Evolutionary conservation across 345 rosid species (phyloP).

Genomic region (Hypericum androsaemum): DNA sequence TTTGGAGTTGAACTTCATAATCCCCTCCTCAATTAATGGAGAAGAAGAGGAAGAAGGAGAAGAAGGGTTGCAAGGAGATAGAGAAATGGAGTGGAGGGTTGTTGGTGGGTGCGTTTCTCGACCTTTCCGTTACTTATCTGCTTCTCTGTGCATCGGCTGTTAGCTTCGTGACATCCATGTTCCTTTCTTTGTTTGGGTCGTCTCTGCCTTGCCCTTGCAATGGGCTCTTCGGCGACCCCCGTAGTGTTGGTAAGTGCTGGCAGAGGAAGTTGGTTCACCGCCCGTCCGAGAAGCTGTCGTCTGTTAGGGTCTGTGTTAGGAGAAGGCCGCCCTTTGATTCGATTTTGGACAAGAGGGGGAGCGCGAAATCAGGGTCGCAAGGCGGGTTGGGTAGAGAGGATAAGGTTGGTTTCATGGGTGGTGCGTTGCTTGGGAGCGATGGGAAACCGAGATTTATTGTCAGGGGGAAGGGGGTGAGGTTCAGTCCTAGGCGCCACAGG

Average conservation of each 20-base stretch:
- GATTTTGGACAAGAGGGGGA: slow-evolving; percentile 18
- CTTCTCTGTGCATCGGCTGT: slow-evolving; percentile 52
- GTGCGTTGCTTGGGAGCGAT: slow-evolving; percentile 9
- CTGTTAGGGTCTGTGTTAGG: slow-evolving; percentile 36
- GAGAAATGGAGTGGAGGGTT: slow-evolving; percentile 40
- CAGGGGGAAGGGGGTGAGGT: slow-evolving; percentile 26
- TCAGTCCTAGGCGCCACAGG: slow-evolving; percentile 31
- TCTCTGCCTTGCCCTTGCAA: slow-evolving; percentile 54
- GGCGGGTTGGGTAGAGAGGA: slow-evolving; percentile 12
- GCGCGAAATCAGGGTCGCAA: slow-evolving; percentile 8
- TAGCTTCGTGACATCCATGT: slow-evolving; percentile 36
- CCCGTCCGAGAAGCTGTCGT: slow-evolving; percentile 37
- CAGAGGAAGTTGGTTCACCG: slow-evolving; percentile 40
- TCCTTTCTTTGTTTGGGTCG: slow-evolving; percentile 41
- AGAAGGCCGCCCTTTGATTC: slow-evolving; percentile 35
- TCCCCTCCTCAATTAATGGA: no score
- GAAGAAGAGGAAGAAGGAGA: no score
- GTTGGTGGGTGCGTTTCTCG: slow-evolving; percentile 49
- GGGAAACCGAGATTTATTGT: slow-evolving; percentile 24
- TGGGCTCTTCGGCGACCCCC: slow-evolving; percentile 37
- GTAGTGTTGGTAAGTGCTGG: slow-evolving; percentile 27
- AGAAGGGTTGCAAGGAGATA: slow-evolving; percentile 22
- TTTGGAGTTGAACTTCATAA: no score
- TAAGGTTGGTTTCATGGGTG: slow-evolving; percentile 12
- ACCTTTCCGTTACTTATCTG: slow-evolving; percentile 48